These are phyloP conservation scores for Neurospora sp. DNA, from an alignment of 495 filamentous ascomycete genomes.

Conservation along the genomic window DNA sequence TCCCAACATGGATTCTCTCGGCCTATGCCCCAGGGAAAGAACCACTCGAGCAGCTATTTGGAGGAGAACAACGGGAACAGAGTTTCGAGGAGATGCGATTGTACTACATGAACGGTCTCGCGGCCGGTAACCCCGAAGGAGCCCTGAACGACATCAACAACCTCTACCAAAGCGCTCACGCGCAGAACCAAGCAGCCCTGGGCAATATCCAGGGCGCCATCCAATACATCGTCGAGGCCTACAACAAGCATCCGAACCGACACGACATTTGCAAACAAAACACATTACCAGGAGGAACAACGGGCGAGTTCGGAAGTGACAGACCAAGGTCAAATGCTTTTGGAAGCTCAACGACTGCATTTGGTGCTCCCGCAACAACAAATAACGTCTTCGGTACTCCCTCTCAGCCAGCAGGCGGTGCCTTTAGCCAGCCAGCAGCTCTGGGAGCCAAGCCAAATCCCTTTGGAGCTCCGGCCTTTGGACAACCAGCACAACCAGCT, in stretches of 20 bases:
- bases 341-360: conserved; percentile 7
- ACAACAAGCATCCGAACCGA: conserved; percentile 70
- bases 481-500: conserved; percentile 29
- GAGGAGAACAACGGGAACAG: conserved; percentile 65
- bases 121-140: conserved; percentile 49
- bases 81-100: conserved; percentile 75
- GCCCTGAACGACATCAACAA: conserved; percentile 54
- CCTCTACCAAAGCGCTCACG: conserved; percentile 47
- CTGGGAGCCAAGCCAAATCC: conserved; percentile 31
- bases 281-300: conserved; percentile 23
- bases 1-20: conserved; percentile 75
- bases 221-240: conserved; percentile 56
- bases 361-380: not conserved
- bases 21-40: conserved; percentile 64
- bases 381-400: not conserved
- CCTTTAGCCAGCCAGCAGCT: conserved; percentile 36
- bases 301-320: conserved; percentile 14
- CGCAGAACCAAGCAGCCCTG: conserved; percentile 58
- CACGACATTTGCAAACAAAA: conserved; percentile 53
- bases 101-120: conserved; percentile 49
- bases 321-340: conserved; percentile 4
- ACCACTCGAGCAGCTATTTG: conserved; percentile 70
- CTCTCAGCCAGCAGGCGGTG: conserved; percentile 1
- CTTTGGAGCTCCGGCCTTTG: conserved; percentile 32
- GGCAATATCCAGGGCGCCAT: conserved; percentile 61